Base-by-base conservation (phyloP, 228 moss, liverwort and hornwort species). In the Sphagnum fallax region DNA sequence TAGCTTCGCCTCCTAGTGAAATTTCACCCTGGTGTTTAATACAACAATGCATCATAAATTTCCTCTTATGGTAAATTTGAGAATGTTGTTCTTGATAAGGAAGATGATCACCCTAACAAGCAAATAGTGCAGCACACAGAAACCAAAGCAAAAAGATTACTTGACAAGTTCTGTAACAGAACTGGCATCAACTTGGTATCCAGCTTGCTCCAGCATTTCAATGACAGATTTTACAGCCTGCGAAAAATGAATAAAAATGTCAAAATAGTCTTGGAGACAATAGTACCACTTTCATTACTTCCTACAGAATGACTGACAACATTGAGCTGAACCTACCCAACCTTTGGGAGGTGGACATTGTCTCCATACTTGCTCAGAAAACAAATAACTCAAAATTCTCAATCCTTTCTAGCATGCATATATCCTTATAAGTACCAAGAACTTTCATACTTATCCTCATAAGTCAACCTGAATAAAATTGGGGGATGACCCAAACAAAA, bases 191-290 rank as follows among this genome's bases (percentile, higher is more conserved):
- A 77, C 11, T 71, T 81, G 73, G 63, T 85, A 78, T 60, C 89
- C 89, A 71, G 86, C 89, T 51, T 70, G 63, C 72, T 81, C 79
- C 57, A 91, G 67, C 76, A 89, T 77, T 53, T 82, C 72, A 15
- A 91, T 70, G 48, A 88, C 79, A 65, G 63, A 74, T 75, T 86
- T 89, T 64, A 89, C 81, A 70, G 81, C 88, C 94, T 94, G 83
- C 65, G 61, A 76, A 50, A 9, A 70, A 14, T 65, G 55, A 12
- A 12, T 4, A 8, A 55, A 55, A 8, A 55, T 55, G 55, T 67
- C 63, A 53, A 70, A 6, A 10, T 64, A 6, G 15, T 11, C 11
- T 11, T 11, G 59, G 59, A 60, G 2, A 60, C 32, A 32, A 32
- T 32, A 32, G 32, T 32, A 32, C 32, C 32, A 32, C 32, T 32